Evolutionary conservation across 2,329 filamentous ascomycete genomes (phyloP).

Genomic region (Aspergillus costaricaensis): DNA sequence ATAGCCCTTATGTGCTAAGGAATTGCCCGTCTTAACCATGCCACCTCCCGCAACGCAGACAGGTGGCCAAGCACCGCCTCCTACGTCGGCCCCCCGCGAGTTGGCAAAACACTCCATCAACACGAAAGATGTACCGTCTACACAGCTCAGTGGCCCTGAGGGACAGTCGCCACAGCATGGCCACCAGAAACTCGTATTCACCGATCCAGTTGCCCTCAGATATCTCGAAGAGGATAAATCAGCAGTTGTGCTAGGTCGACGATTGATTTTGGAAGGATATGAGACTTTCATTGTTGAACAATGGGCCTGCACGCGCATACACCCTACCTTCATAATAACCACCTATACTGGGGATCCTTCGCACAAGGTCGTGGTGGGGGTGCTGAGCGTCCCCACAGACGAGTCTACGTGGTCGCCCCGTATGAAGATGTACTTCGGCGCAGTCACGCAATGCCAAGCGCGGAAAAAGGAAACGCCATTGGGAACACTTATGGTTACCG

Average conservation of each 20-base stretch:
- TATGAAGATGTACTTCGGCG: conserved; percentile 80
- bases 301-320: conserved; percentile 90
- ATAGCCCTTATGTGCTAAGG: conserved; percentile 13
- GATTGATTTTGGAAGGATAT: conserved; percentile 73
- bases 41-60: conserved; percentile 24
- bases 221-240: conserved; percentile 84
- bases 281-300: conserved; percentile 95
- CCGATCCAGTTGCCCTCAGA: conserved; percentile 66
- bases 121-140: conserved; percentile 24
- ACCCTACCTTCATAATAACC: conserved; percentile 87
- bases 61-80: conserved; percentile 25
- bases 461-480: conserved; percentile 77
- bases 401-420: conserved; percentile 77
- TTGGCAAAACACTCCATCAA: conserved; percentile 26
- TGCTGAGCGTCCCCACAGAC: conserved; percentile 79
- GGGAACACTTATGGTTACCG: conserved; percentile 90
- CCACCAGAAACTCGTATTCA: conserved; percentile 63
- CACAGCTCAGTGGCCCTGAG: conserved; percentile 20
- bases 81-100: conserved; percentile 29
- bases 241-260: conserved; percentile 73
- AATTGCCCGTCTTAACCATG: conserved; percentile 18
- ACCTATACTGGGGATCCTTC: conserved; percentile 87
- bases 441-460: conserved; percentile 81
- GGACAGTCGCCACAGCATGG: conserved; percentile 28
- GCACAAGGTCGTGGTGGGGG: conserved; percentile 75